Evolutionary conservation across 176 grass and related monocot genomes (phyloP).

Genomic region (Lolium multiflorum): DNA sequence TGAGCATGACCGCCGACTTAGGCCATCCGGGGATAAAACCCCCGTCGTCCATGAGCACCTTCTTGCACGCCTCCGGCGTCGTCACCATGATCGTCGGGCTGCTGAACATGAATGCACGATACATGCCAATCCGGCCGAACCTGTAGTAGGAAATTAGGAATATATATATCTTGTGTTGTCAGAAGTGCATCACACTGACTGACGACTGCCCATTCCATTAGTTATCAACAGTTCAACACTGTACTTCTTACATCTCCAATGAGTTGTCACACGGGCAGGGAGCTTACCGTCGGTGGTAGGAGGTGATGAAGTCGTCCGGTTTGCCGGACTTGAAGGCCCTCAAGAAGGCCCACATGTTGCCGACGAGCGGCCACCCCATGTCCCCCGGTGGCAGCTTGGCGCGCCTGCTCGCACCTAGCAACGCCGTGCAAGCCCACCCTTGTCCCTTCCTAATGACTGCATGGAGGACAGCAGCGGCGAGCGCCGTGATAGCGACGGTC

Average conservation of each 20-base stretch:
- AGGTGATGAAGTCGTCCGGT: constrained; percentile 81
- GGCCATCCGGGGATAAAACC: constrained; percentile 75
- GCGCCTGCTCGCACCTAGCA: constrained; percentile 42
- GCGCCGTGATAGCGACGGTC: neutral
- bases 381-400: constrained; percentile 72
- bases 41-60: constrained; percentile 86
- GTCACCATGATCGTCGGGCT: constrained; percentile 70
- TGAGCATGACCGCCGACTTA: constrained; percentile 65
- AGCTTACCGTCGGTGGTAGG: constrained; percentile 62
- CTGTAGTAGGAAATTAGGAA: constrained; percentile 31
- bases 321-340: constrained; percentile 72
- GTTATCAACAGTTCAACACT: too few species aligned
- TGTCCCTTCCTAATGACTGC: constrained; percentile 40
- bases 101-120: constrained; percentile 89
- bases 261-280: neutral
- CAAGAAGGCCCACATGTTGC: constrained; percentile 84
- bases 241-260: too few species aligned
- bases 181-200: too few species aligned
- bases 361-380: constrained; percentile 85
- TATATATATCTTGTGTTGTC: neutral
- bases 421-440: constrained; percentile 44
- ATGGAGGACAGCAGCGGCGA: neutral
- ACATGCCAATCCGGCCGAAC: constrained; percentile 64
- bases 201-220: too few species aligned
- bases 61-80: constrained; percentile 70